phyloP scores from a whole-genome alignment of 2,329 filamentous ascomycete species.

The Bipolaris oryzae region DNA sequence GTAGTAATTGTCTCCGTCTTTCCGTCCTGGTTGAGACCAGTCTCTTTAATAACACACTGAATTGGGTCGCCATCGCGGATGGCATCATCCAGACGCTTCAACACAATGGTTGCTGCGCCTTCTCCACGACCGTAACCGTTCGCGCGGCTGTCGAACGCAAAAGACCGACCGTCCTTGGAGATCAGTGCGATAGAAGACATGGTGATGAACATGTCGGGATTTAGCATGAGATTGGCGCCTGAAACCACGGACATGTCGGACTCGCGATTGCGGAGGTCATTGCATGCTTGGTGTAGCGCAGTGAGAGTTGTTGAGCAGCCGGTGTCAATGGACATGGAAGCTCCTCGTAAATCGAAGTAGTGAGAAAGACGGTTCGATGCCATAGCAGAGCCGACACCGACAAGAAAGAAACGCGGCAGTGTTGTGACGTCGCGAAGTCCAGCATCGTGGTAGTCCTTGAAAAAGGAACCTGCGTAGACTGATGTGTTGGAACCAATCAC shows the following conservation, averaged over 20 bases:
- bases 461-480: conserved; percentile 15
- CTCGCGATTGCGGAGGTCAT: conserved; percentile 29
- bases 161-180: conserved; percentile 26
- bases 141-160: conserved; percentile 33
- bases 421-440: conserved; percentile 9
- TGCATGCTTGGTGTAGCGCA: conserved; percentile 22
- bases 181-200: background rate
- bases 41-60: conserved; percentile 29
- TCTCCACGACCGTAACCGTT: conserved; percentile 40
- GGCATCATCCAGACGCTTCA: conserved; percentile 35
- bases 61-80: conserved; percentile 35
- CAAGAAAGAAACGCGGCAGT: background rate
- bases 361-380: conserved; percentile 18
- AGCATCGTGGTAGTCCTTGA: conserved; percentile 9
- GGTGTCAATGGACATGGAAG: conserved; percentile 26
- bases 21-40: conserved; percentile 28
- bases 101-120: conserved; percentile 31
- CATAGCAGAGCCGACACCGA: conserved; percentile 1
- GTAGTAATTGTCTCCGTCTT: conserved; percentile 34
- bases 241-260: conserved; percentile 43
- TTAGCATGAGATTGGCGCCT: conserved; percentile 44
- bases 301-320: conserved; percentile 24
- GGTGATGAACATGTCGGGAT: conserved; percentile 11
- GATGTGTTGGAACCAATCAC: conserved; percentile 25
- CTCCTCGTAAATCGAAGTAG: conserved; percentile 23